Conservation (phyloP, 371 early-diverging fungal species). For the Lichtheimia corymbifera region DNA sequence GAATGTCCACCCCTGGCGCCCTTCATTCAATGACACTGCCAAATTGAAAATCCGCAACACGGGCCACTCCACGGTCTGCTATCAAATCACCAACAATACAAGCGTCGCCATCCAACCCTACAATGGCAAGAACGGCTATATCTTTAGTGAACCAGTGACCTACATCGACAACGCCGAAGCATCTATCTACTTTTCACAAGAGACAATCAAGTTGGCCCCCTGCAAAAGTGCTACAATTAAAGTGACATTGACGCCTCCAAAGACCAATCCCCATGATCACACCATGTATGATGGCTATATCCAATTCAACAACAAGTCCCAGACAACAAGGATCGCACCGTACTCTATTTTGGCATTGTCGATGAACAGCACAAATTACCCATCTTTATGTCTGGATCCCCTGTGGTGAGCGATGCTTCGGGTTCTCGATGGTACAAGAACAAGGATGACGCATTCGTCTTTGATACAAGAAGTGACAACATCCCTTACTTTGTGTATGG, state of each 20-base stretch:
- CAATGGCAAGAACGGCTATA: constrained; percentile 19
- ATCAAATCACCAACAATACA: constrained; percentile 40
- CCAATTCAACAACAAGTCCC: constrained; percentile 18
- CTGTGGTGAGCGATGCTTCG: constrained; percentile 9
- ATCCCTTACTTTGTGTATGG: constrained; percentile 17
- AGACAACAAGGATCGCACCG: constrained; percentile 9
- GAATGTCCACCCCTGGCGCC: constrained; percentile 53
- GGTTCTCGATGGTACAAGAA: background rate
- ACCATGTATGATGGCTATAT: constrained; percentile 33
- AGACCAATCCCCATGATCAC: constrained; percentile 23
- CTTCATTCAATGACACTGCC: constrained; percentile 68
- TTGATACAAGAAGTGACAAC: constrained; percentile 9
- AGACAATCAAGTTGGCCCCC: constrained; percentile 28
- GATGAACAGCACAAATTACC: constrained; percentile 42
- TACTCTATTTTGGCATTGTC: constrained; percentile 57
- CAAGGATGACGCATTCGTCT: constrained; percentile 12
- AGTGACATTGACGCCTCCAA: constrained; percentile 43
- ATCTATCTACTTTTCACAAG: constrained; percentile 27
- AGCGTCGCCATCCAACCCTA: constrained; percentile 37
- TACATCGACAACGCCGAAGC: constrained; percentile 21
- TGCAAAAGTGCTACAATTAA: constrained; percentile 37
- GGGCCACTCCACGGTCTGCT: constrained; percentile 49
- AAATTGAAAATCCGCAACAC: constrained; percentile 55
- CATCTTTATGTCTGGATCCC: constrained; percentile 12
- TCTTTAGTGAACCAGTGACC: constrained; percentile 14